Base-by-base conservation (phyloP, 2,329 filamentous ascomycete species). In the Waltergamsia citrina region DNA sequence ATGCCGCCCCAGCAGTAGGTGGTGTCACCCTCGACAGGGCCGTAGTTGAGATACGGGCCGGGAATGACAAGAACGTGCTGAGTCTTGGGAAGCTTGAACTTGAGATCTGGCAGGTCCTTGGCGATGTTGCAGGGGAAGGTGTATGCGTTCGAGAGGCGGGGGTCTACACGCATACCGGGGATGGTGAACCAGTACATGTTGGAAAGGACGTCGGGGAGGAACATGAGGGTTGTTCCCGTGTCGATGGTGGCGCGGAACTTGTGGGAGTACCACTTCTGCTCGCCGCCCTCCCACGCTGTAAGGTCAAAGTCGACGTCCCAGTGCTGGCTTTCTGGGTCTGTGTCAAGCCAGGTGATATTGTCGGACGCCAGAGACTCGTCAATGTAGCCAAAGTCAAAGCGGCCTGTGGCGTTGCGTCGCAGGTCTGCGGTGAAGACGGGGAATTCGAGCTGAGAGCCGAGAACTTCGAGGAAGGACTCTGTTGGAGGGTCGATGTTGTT, bases 1-100 rank as follows among this genome's bases (percentile, higher is more conserved):
- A 93, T 71, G 32, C 84, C 85, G 36, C 85, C 85, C 53, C 74
- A 88, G 66, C 85, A 92, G 36, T 53, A 65, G 19, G 65, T 65
- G 3, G 58, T 59, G 9, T 66, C 63, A 12, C 65, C 57, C 10
- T 65, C 54, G 17, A 67, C 56, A 11, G 62, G 53, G 1, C 72
- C 62, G 45, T 74, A 80, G 40, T 71, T 67, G 40, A 81, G 57
- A 37, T 72, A 65, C 3, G 52, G 50, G 2, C 75, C 74, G 0
- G 72, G 65, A 6, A 81, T 61, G 15, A 59, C 71, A 9, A 69
- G 61, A 25, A 66, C 53, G 42, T 73, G 62, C 41, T 73, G 62
- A 28, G 65, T 60, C 16, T 62, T 58, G 2, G 66, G 67, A 24
- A 80, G 47, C 26, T 67, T 67, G 47, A 79, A 64, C 25, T 63